A percentile compares a stretch with the other conserved stretches of the same genome.
These are phyloP conservation scores for Medicago ruthenica DNA, from an alignment of 306 rosid species.

Conservation along the genomic window DNA sequence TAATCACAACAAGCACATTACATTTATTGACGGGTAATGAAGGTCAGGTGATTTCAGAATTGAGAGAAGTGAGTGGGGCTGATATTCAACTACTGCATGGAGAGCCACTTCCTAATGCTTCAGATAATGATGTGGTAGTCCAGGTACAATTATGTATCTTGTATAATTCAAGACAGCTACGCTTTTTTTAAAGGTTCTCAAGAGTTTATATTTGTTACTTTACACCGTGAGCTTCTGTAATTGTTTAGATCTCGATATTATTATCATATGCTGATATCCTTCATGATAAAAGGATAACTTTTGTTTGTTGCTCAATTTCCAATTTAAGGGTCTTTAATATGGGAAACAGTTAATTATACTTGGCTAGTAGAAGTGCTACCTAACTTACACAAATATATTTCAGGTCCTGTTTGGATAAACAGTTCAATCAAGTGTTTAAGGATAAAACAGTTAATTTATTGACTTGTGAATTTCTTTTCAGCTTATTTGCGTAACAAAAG, in stretches of 20 bases:
- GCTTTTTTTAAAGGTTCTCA: background rate
- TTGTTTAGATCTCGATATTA: slow-evolving; percentile 23
- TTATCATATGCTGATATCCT: slow-evolving; percentile 9
- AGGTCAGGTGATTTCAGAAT: slow-evolving; percentile 55
- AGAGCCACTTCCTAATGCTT: slow-evolving; percentile 45
- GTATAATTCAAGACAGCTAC: slow-evolving; percentile 23
- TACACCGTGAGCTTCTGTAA: slow-evolving; percentile 8
- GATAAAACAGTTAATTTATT: too few relatives aligned
- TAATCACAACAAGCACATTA: slow-evolving; percentile 48
- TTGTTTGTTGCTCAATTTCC: slow-evolving; percentile 4
- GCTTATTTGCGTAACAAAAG: background rate
- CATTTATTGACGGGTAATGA: slow-evolving; percentile 52
- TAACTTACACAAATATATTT: slow-evolving; percentile 19
- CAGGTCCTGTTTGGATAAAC: background rate
- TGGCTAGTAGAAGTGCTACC: slow-evolving; percentile 13
- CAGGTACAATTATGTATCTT: slow-evolving; percentile 52
- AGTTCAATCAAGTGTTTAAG: background rate
- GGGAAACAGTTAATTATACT: slow-evolving; percentile 8
- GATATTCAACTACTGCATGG: slow-evolving; percentile 53
- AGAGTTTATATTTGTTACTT: slow-evolving; percentile 16
- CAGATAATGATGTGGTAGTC: slow-evolving; percentile 51
- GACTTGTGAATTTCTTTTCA: too few relatives aligned
- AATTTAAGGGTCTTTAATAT: slow-evolving; percentile 14
- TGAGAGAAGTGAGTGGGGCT: slow-evolving; percentile 58
- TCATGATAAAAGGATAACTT: slow-evolving; percentile 22